Conservation (phyloP, 2,329 filamentous ascomycete species). For the Coniella vitis region DNA sequence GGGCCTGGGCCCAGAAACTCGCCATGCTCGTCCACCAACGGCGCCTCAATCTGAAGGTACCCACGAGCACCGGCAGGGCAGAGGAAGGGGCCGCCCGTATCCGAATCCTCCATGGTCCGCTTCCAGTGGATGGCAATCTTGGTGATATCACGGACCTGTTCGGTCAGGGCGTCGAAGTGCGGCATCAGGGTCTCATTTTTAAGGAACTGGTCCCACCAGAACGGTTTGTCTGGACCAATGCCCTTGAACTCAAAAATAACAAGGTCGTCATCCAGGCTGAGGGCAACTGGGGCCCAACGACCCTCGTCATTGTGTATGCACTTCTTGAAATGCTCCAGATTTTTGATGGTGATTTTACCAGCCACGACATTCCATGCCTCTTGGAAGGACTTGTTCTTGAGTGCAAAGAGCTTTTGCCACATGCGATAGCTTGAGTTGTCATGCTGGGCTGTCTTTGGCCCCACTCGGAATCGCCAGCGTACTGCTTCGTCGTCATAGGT, state of each 20-base stretch:
- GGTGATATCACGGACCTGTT: not conserved
- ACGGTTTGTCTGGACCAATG: not conserved
- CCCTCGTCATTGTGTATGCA: no score
- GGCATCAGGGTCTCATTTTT: not conserved
- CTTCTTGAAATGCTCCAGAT: no score
- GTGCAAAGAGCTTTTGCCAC: slow-evolving; percentile 7
- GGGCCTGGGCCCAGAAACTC: no score
- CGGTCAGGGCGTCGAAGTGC: no score
- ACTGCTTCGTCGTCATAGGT: no score
- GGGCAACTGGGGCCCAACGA: not conserved
- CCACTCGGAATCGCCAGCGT: not conserved
- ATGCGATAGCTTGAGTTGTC: slow-evolving; percentile 8
- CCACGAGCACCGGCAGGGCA: no score
- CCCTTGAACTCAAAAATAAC: slow-evolving; percentile 18
- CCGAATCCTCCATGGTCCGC: no score
- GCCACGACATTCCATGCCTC: no score
- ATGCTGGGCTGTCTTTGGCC: no score
- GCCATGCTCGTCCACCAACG: no score
- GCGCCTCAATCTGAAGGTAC: no score
- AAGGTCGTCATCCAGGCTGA: slow-evolving; percentile 16
- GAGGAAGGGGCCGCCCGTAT: not conserved
- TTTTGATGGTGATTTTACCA: no score
- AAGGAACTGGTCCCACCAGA: slow-evolving; percentile 5
- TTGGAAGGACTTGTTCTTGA: slow-evolving; percentile 10
- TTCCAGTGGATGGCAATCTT: slow-evolving; percentile 12